Percentiles rank a stretch among this genome's conserved stretches.
phyloP scores from a whole-genome alignment of 306 rosid species.

The Cicer yamashitae region DNA sequence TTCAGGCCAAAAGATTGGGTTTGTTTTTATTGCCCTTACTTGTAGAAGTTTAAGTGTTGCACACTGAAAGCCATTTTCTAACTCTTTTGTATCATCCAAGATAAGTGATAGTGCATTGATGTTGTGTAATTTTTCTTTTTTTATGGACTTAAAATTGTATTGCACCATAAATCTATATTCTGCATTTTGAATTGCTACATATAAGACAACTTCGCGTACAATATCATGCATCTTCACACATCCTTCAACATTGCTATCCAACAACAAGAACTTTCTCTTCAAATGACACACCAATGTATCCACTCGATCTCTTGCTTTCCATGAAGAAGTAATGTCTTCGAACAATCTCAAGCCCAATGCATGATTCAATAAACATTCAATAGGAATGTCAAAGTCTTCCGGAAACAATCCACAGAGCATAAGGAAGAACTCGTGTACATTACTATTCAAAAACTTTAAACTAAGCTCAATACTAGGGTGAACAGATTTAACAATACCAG shows the following conservation, averaged over 20 bases:
- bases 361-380: slow-evolving; percentile 32
- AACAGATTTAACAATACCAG: background rate
- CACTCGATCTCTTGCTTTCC: slow-evolving; percentile 40
- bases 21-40: background rate
- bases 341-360: slow-evolving; percentile 40
- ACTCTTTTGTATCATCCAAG: background rate
- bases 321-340: background rate
- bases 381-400: background rate
- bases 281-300: slow-evolving; percentile 28
- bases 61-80: background rate
- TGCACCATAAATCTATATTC: background rate
- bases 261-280: slow-evolving; percentile 34
- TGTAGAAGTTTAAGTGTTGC: background rate
- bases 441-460: slow-evolving; percentile 4
- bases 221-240: slow-evolving; percentile 35
- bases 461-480: slow-evolving; percentile 24
- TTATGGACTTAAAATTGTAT: background rate
- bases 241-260: slow-evolving; percentile 33
- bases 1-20: background rate
- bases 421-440: slow-evolving; percentile 30
- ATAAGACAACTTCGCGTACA: slow-evolving; percentile 30
- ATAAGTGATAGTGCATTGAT: slow-evolving; percentile 11
- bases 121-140: background rate
- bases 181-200: background rate
- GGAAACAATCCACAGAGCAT: slow-evolving; percentile 25